These are phyloP conservation scores for Coemansia sp. DNA, from an alignment of 192 early-diverging fungal genomes.

Conservation along the genomic window DNA sequence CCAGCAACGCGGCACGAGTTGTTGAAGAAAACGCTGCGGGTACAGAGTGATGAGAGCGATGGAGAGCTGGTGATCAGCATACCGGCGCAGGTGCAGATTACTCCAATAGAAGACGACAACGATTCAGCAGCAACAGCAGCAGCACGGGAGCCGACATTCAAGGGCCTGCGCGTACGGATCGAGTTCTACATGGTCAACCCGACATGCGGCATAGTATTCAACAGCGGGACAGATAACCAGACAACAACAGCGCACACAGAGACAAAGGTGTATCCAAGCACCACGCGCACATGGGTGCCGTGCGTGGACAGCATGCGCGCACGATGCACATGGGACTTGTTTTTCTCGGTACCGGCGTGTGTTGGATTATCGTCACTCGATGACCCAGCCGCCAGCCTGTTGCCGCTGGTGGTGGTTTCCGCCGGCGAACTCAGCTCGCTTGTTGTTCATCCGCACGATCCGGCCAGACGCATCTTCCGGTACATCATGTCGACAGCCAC, in stretches of 20 bases:
- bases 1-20: conserved; percentile 27
- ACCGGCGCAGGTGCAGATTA: conserved; percentile 13
- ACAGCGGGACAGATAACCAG: conserved; percentile 5
- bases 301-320: conserved; percentile 70
- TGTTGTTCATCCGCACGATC: conserved; percentile 62
- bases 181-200: conserved; percentile 48
- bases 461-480: conserved; percentile 62
- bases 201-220: conserved; percentile 34
- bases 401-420: conserved; percentile 53
- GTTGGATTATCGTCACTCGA: neutral
- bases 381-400: conserved; percentile 2
- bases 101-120: neutral
- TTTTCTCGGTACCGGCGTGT: conserved; percentile 66
- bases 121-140: neutral
- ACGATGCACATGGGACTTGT: conserved; percentile 79
- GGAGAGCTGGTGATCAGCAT: conserved; percentile 36
- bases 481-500: conserved; percentile 70
- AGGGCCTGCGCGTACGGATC: conserved; percentile 31
- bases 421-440: conserved; percentile 72
- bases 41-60: conserved; percentile 10
- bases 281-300: conserved; percentile 75
- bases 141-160: neutral
- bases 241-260: conserved; percentile 60
- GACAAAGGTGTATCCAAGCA: conserved; percentile 65
- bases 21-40: conserved; percentile 19